Percentiles rank a stretch among this genome's conserved stretches.
phyloP scores from a whole-genome alignment of 768 basidiomycete species.

The Russula virescens region DNA sequence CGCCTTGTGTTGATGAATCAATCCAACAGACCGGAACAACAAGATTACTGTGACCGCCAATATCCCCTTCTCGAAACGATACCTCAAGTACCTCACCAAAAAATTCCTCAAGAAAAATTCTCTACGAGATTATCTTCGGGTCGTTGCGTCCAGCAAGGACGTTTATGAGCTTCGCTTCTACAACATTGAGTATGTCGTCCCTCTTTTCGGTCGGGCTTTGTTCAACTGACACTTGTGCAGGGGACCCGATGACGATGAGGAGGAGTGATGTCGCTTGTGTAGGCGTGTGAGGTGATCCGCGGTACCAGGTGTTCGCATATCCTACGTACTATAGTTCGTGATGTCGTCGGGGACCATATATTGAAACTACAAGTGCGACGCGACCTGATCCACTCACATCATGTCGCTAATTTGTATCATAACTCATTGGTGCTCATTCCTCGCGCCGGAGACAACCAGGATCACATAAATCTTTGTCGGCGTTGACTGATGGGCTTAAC shows the following conservation, averaged over 20 bases:
- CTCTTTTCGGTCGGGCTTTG: not conserved
- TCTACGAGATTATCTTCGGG: conserved; percentile 95
- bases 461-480: too few relatives aligned
- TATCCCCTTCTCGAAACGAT: conserved; percentile 93
- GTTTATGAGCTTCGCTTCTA: conserved; percentile 93
- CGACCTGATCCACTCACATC: not conserved
- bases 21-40: conserved; percentile 49
- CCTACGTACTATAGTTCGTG: not conserved
- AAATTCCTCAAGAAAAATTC: conserved; percentile 98
- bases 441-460: too few relatives aligned
- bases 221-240: conserved; percentile 27
- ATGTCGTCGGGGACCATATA: not conserved
- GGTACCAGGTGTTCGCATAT: not conserved
- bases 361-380: not conserved
- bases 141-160: conserved; percentile 92
- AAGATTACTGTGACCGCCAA: conserved; percentile 82
- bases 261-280: conserved; percentile 32
- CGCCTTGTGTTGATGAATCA: not conserved
- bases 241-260: conserved; percentile 50
- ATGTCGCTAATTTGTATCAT: not conserved
- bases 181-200: conserved; percentile 70
- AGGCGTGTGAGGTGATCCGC: not conserved
- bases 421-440: too few relatives aligned
- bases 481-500: too few relatives aligned
- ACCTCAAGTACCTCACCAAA: conserved; percentile 98